These are phyloP conservation scores for Zoysia pacifica DNA, from an alignment of 176 grass and related monocot genomes.

Conservation along the genomic window DNA sequence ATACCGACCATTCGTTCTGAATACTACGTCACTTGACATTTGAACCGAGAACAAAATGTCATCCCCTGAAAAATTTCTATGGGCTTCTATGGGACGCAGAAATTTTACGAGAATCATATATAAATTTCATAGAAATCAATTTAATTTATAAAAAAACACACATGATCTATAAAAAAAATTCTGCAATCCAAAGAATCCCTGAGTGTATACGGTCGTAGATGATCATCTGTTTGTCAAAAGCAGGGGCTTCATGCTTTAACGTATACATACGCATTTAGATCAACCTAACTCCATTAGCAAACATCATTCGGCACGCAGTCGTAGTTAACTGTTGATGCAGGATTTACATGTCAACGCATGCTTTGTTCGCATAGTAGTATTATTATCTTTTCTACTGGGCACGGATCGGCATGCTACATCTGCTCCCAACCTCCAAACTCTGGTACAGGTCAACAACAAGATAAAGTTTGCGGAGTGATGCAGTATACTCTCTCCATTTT, in stretches of 20 bases:
- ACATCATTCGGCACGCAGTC: slow-evolving; percentile 14
- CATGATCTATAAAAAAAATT: too few relatives aligned
- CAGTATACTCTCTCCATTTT: too few relatives aligned
- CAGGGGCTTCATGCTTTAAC: slow-evolving; percentile 11
- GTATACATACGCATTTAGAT: slow-evolving; percentile 5
- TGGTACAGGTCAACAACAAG: slow-evolving; percentile 31
- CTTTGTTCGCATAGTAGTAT: background rate
- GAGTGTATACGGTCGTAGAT: too few relatives aligned
- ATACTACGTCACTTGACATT: slow-evolving; percentile 16
- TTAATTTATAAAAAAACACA: too few relatives aligned
- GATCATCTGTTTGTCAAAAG: slow-evolving; percentile 28
- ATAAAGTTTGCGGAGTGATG: too few relatives aligned
- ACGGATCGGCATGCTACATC: slow-evolving; percentile 1
- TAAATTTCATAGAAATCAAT: too few relatives aligned
- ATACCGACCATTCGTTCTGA: background rate
- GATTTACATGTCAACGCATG: slow-evolving; percentile 20
- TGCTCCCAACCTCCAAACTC: slow-evolving; percentile 15
- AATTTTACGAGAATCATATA: too few relatives aligned
- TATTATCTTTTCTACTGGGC: background rate
- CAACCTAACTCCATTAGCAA: slow-evolving; percentile 30
- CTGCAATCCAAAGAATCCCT: too few relatives aligned
- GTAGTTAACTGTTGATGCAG: background rate
- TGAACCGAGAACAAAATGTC: slow-evolving; percentile 1
- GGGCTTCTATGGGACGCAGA: too few relatives aligned
- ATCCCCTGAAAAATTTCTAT: background rate